Base-by-base conservation (phyloP, 768 basidiomycete species). In the Auriscalpium orientale region DNA sequence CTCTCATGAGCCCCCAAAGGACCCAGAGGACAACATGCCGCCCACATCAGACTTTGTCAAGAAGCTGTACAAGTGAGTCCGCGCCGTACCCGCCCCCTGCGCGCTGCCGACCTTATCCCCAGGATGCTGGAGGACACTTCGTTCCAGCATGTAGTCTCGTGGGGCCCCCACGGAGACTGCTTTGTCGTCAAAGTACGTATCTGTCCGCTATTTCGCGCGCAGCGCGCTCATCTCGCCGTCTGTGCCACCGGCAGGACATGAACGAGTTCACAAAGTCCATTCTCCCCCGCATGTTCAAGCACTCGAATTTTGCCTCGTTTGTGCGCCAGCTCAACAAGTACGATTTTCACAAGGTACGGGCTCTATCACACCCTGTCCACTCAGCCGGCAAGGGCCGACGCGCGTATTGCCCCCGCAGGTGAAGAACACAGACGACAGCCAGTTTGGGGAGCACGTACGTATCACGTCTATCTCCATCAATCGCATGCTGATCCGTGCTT, bases 251-350 rank as follows among this genome's bases (percentile, higher is more conserved):
- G 28, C 61, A 78, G 80, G 93, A 95, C 76, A 95, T 95, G 89
- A 95, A 91, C 72, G 91, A 93, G 64, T 95, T 95, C 72, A 94
- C 93, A 38, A 93, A 91, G 71, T 82, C 79, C 68, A 77, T 95
- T 68, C 80, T 95, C 8, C 92, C 92, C 8, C 85, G 88, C 38
- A 84, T 93, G 78, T 95, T 95, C 82, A 94, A 95, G 69, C 92
- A 95, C 68, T 91, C 89, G 8, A 95, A 95, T 67, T 95, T 95
- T 69, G 92, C 92, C 34, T 83, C 80, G 53, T 95, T 95, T 66
- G 93, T 95, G 6, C 81, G 92, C 10, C 93, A 95, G 70, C 77
- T 95, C 36, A 95, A 95, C 78, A 95, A 95, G 70, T 95, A 95
- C 68, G 93, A 95, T 71, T 95, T 95, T 62, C 93, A 95, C 78